Evolutionary conservation across 1,139 yeast species (phyloP).

Genomic region (Yamadazyma friedrichii): DNA sequence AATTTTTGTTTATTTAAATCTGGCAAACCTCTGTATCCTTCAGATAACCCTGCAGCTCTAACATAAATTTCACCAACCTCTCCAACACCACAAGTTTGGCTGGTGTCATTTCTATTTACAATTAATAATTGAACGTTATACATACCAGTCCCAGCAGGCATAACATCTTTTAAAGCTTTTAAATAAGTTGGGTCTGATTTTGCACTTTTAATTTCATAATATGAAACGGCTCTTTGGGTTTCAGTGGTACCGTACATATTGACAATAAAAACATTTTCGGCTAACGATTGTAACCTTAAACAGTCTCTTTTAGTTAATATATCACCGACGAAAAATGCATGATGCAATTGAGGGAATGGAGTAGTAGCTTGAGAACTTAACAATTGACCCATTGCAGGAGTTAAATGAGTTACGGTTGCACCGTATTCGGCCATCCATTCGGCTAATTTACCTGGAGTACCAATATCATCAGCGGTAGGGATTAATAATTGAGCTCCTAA

Average conservation of each 20-base stretch:
- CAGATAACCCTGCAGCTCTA: slow-evolving; percentile 97
- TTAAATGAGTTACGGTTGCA: slow-evolving; percentile 94
- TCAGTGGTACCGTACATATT: slow-evolving; percentile 99
- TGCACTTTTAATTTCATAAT: slow-evolving; percentile 80
- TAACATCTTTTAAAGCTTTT: slow-evolving; percentile 84
- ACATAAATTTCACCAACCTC: slow-evolving; percentile 98
- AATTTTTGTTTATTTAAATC: slow-evolving; percentile 86
- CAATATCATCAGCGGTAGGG: slow-evolving; percentile 96
- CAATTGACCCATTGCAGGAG: slow-evolving; percentile 99
- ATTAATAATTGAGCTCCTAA: slow-evolving; percentile 90
- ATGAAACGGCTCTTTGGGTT: slow-evolving; percentile 96
- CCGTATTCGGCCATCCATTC: slow-evolving; percentile 94
- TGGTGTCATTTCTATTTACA: slow-evolving; percentile 83
- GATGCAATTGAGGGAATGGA: slow-evolving; percentile 81
- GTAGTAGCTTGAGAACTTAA: slow-evolving; percentile 95
- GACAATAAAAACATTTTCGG: slow-evolving; percentile 84
- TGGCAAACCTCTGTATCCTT: slow-evolving; percentile 90
- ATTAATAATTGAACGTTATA: slow-evolving; percentile 88
- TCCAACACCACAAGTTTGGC: slow-evolving; percentile 95
- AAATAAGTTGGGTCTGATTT: slow-evolving; percentile 68
- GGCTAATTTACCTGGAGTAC: slow-evolving; percentile 96
- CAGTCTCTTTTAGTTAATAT: slow-evolving; percentile 96
- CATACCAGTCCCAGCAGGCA: slow-evolving; percentile 99
- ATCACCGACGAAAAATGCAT: slow-evolving; percentile 98
- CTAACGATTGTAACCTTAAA: slow-evolving; percentile 84